Evolutionary conservation across 345 rosid species (phyloP).

Genomic region (Murraya paniculata): DNA sequence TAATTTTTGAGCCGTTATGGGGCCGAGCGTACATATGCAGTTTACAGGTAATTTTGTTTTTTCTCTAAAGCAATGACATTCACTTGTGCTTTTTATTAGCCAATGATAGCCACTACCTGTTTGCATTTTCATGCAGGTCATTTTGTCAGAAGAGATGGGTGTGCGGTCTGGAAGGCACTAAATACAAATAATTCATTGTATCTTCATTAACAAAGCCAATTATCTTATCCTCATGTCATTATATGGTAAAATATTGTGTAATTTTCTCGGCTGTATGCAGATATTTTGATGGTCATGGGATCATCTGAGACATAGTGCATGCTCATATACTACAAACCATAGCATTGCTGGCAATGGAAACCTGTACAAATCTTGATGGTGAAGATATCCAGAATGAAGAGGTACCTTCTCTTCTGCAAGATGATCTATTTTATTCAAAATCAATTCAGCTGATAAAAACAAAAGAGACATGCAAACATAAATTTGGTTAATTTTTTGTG

Average conservation of each 20-base stretch:
- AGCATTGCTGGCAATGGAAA: constrained; percentile 79
- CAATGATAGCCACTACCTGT: constrained; percentile 14
- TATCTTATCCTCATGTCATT: too few relatives aligned
- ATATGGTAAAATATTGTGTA: too few relatives aligned
- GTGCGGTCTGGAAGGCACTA: constrained; percentile 26
- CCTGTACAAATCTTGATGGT: too few relatives aligned
- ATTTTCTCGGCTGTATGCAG: constrained; percentile 25
- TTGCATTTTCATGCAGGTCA: constrained; percentile 45
- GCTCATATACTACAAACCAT: constrained; percentile 76
- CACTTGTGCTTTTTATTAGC: not conserved
- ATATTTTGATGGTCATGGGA: constrained; percentile 82
- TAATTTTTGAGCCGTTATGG: constrained; percentile 80
- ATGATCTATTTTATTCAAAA: too few relatives aligned
- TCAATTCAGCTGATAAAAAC: too few relatives aligned
- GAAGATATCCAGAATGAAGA: constrained; percentile 83
- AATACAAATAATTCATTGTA: too few relatives aligned
- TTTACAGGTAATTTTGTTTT: constrained; percentile 47
- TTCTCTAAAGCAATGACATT: not conserved
- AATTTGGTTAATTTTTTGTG: not conserved
- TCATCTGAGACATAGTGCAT: constrained; percentile 69
- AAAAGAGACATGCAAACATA: not conserved
- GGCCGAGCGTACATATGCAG: constrained; percentile 61
- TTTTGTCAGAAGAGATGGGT: constrained; percentile 57
- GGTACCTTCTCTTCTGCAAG: too few relatives aligned
- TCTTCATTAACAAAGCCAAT: too few relatives aligned